Percentiles rank a stretch among this genome's conserved stretches.
These are phyloP conservation scores for Curvularia spicifera DNA, from an alignment of 2,329 filamentous ascomycete species.

Conservation along the genomic window DNA sequence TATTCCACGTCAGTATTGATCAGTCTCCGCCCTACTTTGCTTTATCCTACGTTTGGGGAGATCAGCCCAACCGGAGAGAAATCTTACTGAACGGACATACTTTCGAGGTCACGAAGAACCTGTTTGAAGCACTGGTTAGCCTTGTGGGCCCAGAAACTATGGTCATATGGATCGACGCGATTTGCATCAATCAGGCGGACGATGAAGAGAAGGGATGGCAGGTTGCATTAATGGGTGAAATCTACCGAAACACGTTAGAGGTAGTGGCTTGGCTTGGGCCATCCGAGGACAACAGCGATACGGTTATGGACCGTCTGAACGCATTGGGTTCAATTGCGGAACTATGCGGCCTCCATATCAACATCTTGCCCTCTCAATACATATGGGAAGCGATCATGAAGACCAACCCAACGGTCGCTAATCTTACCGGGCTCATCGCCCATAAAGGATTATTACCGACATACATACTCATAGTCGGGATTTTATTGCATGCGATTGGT, in stretches of 20 bases:
- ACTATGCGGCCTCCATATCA: background rate
- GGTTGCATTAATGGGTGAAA: constrained; percentile 21
- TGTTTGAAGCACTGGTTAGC: background rate
- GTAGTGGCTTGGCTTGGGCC: constrained; percentile 22
- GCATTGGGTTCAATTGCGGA: background rate
- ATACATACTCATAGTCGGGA: background rate
- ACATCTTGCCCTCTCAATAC: no score
- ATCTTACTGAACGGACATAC: background rate
- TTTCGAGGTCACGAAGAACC: background rate
- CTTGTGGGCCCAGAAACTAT: background rate
- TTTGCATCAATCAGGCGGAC: constrained; percentile 4
- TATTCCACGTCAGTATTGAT: background rate
- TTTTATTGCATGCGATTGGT: background rate
- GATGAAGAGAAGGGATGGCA: constrained; percentile 19
- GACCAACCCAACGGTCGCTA: no score
- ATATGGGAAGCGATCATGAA: no score
- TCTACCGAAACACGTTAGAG: constrained; percentile 12
- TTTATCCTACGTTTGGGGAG: constrained; percentile 5
- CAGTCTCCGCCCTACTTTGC: background rate
- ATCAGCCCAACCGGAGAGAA: background rate
- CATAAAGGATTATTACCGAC: no score
- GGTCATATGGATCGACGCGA: constrained; percentile 4
- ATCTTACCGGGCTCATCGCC: no score
- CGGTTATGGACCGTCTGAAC: background rate
- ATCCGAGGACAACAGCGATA: constrained; percentile 5